Conservation (phyloP, 805 yeast species). For the Yamadazyma philogaea region DNA sequence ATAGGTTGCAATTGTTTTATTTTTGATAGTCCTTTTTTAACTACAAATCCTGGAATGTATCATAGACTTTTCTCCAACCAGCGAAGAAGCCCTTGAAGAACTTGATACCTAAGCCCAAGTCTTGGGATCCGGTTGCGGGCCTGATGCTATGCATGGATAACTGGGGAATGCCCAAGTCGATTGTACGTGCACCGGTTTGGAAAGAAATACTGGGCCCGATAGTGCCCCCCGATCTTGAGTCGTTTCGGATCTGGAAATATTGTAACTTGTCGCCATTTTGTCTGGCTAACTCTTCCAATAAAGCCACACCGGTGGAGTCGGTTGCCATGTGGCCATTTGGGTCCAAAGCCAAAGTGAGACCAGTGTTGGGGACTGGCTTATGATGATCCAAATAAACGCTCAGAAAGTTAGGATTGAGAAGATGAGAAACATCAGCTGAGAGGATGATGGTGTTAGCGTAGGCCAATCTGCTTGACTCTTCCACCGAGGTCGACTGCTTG, state of each 20-base stretch:
- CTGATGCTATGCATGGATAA: slow-evolving; percentile 84
- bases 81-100: slow-evolving; percentile 69
- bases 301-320: slow-evolving; percentile 67
- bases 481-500: slow-evolving; percentile 17
- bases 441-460: slow-evolving; percentile 76
- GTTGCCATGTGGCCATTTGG: slow-evolving; percentile 84
- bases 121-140: slow-evolving; percentile 76
- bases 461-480: slow-evolving; percentile 34
- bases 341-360: slow-evolving; percentile 67
- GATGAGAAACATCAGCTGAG: slow-evolving; percentile 83
- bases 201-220: slow-evolving; percentile 72
- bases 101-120: slow-evolving; percentile 69
- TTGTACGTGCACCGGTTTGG: slow-evolving; percentile 69
- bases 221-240: slow-evolving; percentile 83
- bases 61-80: slow-evolving; percentile 62
- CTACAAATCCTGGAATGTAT: slow-evolving; percentile 44
- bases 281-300: slow-evolving; percentile 67
- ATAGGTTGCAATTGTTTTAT: background rate
- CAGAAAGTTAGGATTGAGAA: slow-evolving; percentile 74
- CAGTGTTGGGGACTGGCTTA: slow-evolving; percentile 76
- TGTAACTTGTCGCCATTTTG: slow-evolving; percentile 64
- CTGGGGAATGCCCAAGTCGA: slow-evolving; percentile 81
- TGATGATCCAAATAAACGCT: slow-evolving; percentile 72
- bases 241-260: slow-evolving; percentile 84
- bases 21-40: background rate